These are phyloP conservation scores for Begonia masoniana DNA, from an alignment of 306 rosid species.

Conservation along the genomic window DNA sequence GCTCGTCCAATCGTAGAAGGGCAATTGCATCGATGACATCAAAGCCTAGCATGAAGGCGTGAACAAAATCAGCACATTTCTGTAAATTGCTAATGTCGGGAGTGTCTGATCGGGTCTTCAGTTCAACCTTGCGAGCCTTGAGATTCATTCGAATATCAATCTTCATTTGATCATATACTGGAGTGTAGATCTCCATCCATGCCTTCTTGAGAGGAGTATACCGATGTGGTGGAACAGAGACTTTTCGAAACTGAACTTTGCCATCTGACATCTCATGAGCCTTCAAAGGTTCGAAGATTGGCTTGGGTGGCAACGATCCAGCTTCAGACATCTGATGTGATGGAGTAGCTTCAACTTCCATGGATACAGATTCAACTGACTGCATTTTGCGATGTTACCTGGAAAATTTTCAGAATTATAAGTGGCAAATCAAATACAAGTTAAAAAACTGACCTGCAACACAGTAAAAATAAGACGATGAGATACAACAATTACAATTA, in stretches of 20 bases:
- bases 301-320: constrained; percentile 46
- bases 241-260: constrained; percentile 62
- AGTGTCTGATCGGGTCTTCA: constrained; percentile 66
- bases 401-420: too few species aligned
- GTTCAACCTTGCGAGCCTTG: constrained; percentile 73
- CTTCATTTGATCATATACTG: constrained; percentile 74
- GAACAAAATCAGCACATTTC: constrained; percentile 83
- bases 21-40: constrained; percentile 81
- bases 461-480: too few species aligned
- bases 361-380: constrained; percentile 29
- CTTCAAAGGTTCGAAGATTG: constrained; percentile 56
- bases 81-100: constrained; percentile 73
- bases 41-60: constrained; percentile 81
- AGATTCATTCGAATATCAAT: constrained; percentile 73
- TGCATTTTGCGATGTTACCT: constrained; percentile 18
- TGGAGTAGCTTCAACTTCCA: constrained; percentile 44
- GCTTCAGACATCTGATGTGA: constrained; percentile 14
- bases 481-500: too few species aligned
- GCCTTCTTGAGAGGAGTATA: constrained; percentile 73
- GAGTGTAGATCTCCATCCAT: constrained; percentile 81
- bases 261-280: constrained; percentile 88
- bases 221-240: constrained; percentile 74
- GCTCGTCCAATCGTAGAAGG: constrained; percentile 72
- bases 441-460: too few species aligned
- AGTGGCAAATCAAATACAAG: too few species aligned